phyloP scores from a whole-genome alignment of 768 basidiomycete genomes.

The Sutorius australiensis region DNA sequence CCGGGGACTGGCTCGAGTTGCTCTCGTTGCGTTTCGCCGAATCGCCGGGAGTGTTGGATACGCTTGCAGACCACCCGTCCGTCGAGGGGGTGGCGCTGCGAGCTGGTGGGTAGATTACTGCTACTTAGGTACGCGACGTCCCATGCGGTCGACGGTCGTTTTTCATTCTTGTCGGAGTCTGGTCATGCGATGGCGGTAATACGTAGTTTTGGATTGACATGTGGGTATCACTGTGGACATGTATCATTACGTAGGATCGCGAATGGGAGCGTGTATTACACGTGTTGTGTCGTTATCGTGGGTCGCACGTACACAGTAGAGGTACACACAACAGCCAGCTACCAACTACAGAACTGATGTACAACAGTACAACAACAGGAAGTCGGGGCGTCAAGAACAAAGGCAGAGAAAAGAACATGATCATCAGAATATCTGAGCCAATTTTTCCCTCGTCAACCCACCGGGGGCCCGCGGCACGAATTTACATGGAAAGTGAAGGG shows the following conservation, averaged over 20 bases:
- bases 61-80: not conserved
- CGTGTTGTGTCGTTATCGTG: not conserved
- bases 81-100: not conserved
- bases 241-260: not conserved
- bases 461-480: constrained; percentile 22
- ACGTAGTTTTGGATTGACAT: not conserved
- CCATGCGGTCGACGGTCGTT: not conserved
- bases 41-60: not conserved
- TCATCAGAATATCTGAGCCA: constrained; percentile 19
- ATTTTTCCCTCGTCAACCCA: constrained; percentile 15
- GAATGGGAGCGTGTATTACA: not conserved
- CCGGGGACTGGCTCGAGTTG: constrained; percentile 19
- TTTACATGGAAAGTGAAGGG: constrained; percentile 22
- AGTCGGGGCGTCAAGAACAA: not conserved
- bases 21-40: constrained; percentile 12
- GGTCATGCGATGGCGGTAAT: not conserved
- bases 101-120: not conserved
- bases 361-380: not conserved
- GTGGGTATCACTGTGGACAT: not conserved
- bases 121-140: not conserved
- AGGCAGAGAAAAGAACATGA: not conserved
- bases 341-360: not conserved
- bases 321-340: not conserved
- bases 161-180: not conserved
- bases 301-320: not conserved